These are phyloP conservation scores for Sugiyamaella sp. DNA, from an alignment of 1,139 yeast species.

Conservation along the genomic window DNA sequence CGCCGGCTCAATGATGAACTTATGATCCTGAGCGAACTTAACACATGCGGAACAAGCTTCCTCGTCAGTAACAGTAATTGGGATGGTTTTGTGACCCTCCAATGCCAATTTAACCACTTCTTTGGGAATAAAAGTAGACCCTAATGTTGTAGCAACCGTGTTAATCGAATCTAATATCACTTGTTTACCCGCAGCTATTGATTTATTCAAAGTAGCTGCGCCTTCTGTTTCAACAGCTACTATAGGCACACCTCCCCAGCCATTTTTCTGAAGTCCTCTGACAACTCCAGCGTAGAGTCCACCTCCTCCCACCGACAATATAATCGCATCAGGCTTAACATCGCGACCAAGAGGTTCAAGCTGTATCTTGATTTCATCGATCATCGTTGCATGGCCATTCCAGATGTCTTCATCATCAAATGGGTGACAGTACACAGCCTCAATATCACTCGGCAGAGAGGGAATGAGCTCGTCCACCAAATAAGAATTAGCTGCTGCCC, in stretches of 20 bases:
- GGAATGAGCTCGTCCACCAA: slow-evolving; percentile 48
- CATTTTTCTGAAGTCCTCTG: slow-evolving; percentile 53
- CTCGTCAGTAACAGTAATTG: slow-evolving; percentile 55
- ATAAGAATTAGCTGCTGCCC: slow-evolving; percentile 68
- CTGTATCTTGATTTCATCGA: slow-evolving; percentile 58
- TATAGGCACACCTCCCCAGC: slow-evolving; percentile 49
- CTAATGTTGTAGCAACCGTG: slow-evolving; percentile 64
- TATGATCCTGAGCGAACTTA: slow-evolving; percentile 52
- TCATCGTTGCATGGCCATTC: slow-evolving; percentile 66
- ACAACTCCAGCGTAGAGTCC: slow-evolving; percentile 69
- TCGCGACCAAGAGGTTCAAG: slow-evolving; percentile 38
- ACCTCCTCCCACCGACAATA: slow-evolving; percentile 76
- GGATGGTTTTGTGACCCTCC: slow-evolving; percentile 45
- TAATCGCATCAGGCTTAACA: slow-evolving; percentile 55
- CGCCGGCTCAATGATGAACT: slow-evolving; percentile 67
- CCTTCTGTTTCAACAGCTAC: slow-evolving; percentile 63
- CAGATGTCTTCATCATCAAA: slow-evolving; percentile 65
- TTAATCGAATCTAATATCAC: slow-evolving; percentile 52
- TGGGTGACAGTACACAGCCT: slow-evolving; percentile 69
- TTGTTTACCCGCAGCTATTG: slow-evolving; percentile 51
- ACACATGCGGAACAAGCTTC: slow-evolving; percentile 59
- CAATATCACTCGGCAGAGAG: slow-evolving; percentile 34
- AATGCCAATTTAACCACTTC: slow-evolving; percentile 51
- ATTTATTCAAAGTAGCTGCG: slow-evolving; percentile 58
- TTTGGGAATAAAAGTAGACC: slow-evolving; percentile 57